Conservation (phyloP, 1,284 basidiomycete species). For the Athelia sp. region DNA sequence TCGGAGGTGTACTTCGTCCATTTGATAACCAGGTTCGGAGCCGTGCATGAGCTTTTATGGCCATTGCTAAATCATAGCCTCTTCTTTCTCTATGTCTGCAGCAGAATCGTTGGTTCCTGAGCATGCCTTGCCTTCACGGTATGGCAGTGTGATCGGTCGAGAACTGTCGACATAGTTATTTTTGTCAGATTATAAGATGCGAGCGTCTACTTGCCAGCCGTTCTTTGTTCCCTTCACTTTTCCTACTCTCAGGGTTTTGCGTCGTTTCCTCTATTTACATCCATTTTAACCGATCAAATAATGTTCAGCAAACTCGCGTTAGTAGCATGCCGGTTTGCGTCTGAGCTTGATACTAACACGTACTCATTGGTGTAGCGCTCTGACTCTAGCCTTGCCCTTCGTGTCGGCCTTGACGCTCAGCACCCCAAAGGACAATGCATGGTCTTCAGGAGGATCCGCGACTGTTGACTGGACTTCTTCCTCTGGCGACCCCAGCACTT, state of each 20-base stretch:
- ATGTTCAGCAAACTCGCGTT: conserved; percentile 34
- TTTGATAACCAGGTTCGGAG: too few species aligned
- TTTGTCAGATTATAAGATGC: too few species aligned
- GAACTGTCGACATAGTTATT: too few species aligned
- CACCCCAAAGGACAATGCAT: conserved; percentile 25
- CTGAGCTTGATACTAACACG: not conserved
- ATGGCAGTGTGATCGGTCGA: too few species aligned
- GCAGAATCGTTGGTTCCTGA: too few species aligned
- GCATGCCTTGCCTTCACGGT: too few species aligned
- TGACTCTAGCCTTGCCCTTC: conserved; percentile 43
- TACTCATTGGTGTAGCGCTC: conserved; percentile 26
- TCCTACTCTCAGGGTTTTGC: conserved; percentile 4
- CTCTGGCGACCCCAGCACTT: conserved; percentile 34
- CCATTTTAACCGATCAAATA: conserved; percentile 7
- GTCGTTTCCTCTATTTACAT: conserved; percentile 5
- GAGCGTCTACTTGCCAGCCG: not conserved
- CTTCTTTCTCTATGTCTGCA: too few species aligned
- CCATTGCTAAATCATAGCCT: too few species aligned
- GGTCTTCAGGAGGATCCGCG: conserved; percentile 26
- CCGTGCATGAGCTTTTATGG: too few species aligned
- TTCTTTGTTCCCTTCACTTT: conserved; percentile 1
- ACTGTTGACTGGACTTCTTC: conserved; percentile 45
- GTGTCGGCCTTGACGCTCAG: conserved; percentile 43
- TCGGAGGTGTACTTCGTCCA: too few species aligned
- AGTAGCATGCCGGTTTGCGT: not conserved